phyloP scores from a whole-genome alignment of 108 stramenopile genomes.

The Cyclotella sp. region DNA sequence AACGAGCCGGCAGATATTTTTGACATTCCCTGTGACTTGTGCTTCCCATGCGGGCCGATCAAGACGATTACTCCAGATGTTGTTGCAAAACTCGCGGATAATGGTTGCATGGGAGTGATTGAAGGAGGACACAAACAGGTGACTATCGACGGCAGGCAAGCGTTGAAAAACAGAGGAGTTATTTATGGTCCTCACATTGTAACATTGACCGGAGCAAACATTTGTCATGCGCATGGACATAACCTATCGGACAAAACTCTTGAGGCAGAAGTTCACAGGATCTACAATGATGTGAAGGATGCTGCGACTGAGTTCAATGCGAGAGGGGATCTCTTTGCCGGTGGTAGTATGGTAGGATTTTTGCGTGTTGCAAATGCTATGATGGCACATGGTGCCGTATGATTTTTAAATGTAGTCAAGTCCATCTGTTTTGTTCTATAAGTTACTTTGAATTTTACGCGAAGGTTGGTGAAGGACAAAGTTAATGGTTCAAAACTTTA shows the following conservation, averaged over 20 bases:
- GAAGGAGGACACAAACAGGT: constrained; percentile 91
- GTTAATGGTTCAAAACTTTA: not conserved
- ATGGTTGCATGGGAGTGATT: constrained; percentile 90
- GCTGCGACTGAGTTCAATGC: constrained; percentile 96
- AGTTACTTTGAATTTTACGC: not conserved
- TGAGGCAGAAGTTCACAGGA: constrained; percentile 71
- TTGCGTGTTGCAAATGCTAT: constrained; percentile 95
- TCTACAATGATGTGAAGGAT: constrained; percentile 88
- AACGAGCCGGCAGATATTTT: constrained; percentile 80
- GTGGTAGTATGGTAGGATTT: constrained; percentile 94
- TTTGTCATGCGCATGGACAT: constrained; percentile 79
- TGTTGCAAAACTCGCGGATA: constrained; percentile 85
- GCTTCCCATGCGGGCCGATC: constrained; percentile 91
- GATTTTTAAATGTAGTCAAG: constrained; percentile 19
- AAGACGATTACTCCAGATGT: constrained; percentile 78
- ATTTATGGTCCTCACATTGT: constrained; percentile 90
- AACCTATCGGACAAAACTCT: constrained; percentile 79
- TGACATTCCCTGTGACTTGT: constrained; percentile 92
- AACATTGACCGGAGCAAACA: constrained; percentile 86
- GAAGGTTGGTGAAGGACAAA: not conserved
- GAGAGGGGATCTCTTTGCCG: constrained; percentile 90
- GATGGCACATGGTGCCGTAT: constrained; percentile 95
- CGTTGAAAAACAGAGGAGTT: constrained; percentile 88
- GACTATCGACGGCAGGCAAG: constrained; percentile 69
- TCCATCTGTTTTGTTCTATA: not conserved